phyloP scores from a whole-genome alignment of 129 eudicot species.

The Flaveria sonorensis region DNA sequence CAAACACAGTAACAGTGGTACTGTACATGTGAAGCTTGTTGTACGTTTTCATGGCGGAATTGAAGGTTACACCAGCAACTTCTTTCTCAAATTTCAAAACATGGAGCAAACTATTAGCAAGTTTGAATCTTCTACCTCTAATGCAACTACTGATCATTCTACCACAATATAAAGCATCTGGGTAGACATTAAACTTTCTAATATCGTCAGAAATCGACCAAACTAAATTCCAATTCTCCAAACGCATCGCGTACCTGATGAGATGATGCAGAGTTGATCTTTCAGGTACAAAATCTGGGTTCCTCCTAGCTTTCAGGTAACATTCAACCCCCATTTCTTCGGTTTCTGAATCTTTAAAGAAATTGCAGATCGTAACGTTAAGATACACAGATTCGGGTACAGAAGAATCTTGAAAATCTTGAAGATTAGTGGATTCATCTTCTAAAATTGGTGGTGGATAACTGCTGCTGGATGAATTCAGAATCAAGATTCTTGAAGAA shows the following conservation, averaged over 20 bases:
- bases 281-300: constrained; percentile 59
- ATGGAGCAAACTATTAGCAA: constrained; percentile 55
- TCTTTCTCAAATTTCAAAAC: constrained; percentile 41
- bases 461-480: constrained; percentile 44
- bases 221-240: constrained; percentile 59
- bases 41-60: constrained; percentile 76
- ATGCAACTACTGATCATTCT: constrained; percentile 63
- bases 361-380: constrained; percentile 48
- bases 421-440: constrained; percentile 38
- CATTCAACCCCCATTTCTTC: constrained; percentile 50
- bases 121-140: constrained; percentile 74
- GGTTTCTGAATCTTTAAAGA: constrained; percentile 52
- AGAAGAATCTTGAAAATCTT: constrained; percentile 37
- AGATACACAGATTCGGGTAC: constrained; percentile 39
- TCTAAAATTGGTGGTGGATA: constrained; percentile 50
- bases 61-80: constrained; percentile 57
- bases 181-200: constrained; percentile 48
- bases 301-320: constrained; percentile 64
- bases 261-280: constrained; percentile 59
- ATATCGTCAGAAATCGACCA: constrained; percentile 60
- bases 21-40: constrained; percentile 92
- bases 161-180: constrained; percentile 53
- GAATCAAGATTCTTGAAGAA: constrained; percentile 36
- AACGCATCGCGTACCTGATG: constrained; percentile 61
- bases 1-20: constrained; percentile 49